Evolutionary conservation across 2,329 filamentous ascomycete species (phyloP).

Genomic region (Hypoxylon sp.): DNA sequence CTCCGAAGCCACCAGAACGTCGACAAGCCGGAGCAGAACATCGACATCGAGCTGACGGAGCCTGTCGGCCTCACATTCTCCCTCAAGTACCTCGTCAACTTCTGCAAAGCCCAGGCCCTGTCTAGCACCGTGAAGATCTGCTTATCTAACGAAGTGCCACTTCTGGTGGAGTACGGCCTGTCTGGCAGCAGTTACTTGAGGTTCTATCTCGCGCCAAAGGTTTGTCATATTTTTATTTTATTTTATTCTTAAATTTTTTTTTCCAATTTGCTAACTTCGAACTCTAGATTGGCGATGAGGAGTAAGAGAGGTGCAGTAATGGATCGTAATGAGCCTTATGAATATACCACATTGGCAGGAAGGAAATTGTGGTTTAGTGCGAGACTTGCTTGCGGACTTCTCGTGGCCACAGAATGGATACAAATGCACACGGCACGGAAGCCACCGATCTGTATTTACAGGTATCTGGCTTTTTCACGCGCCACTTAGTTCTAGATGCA

Average conservation of each 20-base stretch:
- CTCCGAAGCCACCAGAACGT: slow-evolving; percentile 90
- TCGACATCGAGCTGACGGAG: slow-evolving; percentile 91
- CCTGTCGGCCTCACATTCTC: slow-evolving; percentile 97
- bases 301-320: slow-evolving; percentile 58
- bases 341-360: slow-evolving; percentile 39
- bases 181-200: slow-evolving; percentile 88
- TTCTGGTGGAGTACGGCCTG: slow-evolving; percentile 92
- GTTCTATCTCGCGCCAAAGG: slow-evolving; percentile 99
- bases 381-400: slow-evolving; percentile 20
- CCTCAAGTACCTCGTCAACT: slow-evolving; percentile 99
- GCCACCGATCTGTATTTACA: slow-evolving; percentile 23
- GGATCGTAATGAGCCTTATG: slow-evolving; percentile 41
- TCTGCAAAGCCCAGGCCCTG: slow-evolving; percentile 95
- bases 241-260: neutral
- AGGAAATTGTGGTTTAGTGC: slow-evolving; percentile 24
- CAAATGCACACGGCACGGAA: slow-evolving; percentile 32
- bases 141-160: slow-evolving; percentile 94
- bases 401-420: slow-evolving; percentile 33
- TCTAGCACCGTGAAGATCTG: slow-evolving; percentile 89
- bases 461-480: slow-evolving; percentile 24
- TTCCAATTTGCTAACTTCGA: slow-evolving; percentile 54
- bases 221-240: slow-evolving; percentile 59
- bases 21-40: slow-evolving; percentile 88
- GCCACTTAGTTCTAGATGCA: slow-evolving; percentile 13
- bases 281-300: slow-evolving; percentile 77